Evolutionary conservation across 768 basidiomycete genomes (phyloP), one percentile per base, ranked within the genome.

Genomic region (Exidia glandulosa): DNA sequence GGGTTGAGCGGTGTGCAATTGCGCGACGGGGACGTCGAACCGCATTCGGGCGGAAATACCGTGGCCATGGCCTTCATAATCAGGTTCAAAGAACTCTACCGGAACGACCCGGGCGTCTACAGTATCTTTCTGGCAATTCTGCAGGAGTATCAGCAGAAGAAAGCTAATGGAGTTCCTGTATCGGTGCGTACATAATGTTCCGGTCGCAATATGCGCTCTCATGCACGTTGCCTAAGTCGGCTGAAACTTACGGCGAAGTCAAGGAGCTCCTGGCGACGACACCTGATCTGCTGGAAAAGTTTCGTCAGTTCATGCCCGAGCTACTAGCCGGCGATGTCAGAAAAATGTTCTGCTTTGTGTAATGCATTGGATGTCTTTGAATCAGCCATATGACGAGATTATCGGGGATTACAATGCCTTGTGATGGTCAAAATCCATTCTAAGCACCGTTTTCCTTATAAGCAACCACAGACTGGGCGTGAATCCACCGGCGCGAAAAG

Each of bases 31-130:
- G 32, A 52, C 14, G n/a, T n/a, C n/a, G 48, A 52, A 27, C 41
- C 41, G 19, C 41, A 10, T 14, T 23, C 16, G 10, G 41, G 19
- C 9, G 41, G 37, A 52, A 77, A 64, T 55, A 85, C 64, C 86
- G 73, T 83, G 16, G 96, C 96, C 0, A 86, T 98, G 59, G 85
- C 91, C 66, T 98, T 95, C 65, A 93, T 99, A 32, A 93, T 94
- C 73, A 93, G 93, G 74, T 96, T 98, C 73, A 97, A 96, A 71
- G 86, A 88, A 60, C 85, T 92, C 16, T 96, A 91, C 72, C 70
- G 71, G 30, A 71, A 73, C 59, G 90, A 95, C 62, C 82, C 90
- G 0, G 91, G 93, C 16, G 93, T 88, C 3, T 92, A 91, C 64
- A 81, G 82, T 58, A 81, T 83, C 64, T 92, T 92, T 66, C 72